Percentiles rank a stretch among this genome's conserved stretches.
These are phyloP conservation scores for Starmerella kuoi DNA, from an alignment of 805 yeast genomes.

Conservation along the genomic window DNA sequence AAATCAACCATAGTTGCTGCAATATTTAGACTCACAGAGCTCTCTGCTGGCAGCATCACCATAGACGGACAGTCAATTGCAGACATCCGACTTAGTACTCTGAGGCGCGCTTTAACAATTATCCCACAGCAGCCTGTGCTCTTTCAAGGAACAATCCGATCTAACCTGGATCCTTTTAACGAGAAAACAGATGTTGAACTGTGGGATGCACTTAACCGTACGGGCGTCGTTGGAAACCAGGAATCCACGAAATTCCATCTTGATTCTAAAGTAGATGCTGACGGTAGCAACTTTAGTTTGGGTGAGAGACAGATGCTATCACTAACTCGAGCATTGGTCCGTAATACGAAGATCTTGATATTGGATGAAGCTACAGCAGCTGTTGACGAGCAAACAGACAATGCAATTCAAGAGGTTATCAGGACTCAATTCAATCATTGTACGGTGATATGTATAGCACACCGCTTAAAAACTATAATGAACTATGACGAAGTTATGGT, in stretches of 20 bases:
- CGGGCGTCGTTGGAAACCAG: constrained; percentile 27
- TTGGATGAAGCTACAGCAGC: constrained; percentile 68
- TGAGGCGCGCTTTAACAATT: constrained; percentile 60
- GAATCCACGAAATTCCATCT: constrained; percentile 41
- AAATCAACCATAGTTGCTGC: constrained; percentile 68
- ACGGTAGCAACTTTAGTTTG: constrained; percentile 19
- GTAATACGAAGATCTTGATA: constrained; percentile 46
- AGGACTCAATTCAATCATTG: constrained; percentile 44
- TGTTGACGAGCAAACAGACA: constrained; percentile 62
- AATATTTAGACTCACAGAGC: constrained; percentile 52
- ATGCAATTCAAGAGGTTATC: constrained; percentile 48
- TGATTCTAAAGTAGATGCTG: constrained; percentile 29
- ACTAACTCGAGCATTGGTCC: constrained; percentile 55
- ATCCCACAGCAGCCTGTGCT: constrained; percentile 84
- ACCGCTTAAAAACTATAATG: constrained; percentile 49
- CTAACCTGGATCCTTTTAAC: constrained; percentile 66
- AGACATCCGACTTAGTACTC: constrained; percentile 47
- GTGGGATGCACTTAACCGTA: constrained; percentile 54
- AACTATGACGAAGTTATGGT: constrained; percentile 48
- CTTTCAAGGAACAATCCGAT: constrained; percentile 64
- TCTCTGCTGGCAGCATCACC: constrained; percentile 38
- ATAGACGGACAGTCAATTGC: constrained; percentile 61
- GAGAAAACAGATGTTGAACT: constrained; percentile 42
- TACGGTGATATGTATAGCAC: constrained; percentile 63
- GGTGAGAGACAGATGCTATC: constrained; percentile 23